Conservation (phyloP, 148 eudicot genomes). For the Rhododendron mucronatum region DNA sequence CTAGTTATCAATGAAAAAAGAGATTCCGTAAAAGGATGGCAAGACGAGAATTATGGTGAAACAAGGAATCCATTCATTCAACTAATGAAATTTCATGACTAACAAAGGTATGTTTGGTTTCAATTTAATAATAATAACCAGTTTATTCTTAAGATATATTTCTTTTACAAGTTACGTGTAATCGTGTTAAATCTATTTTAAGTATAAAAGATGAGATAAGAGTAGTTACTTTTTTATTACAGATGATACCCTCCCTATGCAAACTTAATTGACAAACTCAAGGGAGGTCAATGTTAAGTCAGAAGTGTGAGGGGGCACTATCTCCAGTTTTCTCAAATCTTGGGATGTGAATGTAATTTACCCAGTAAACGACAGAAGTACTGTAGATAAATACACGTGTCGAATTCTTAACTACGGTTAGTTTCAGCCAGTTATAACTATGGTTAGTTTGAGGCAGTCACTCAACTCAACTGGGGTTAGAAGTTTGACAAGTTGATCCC, state of each 20-base stretch:
- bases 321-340: background rate
- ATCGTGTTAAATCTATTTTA: background rate
- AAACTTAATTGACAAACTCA: background rate
- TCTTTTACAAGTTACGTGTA: background rate
- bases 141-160: background rate
- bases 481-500: background rate
- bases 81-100: background rate
- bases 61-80: background rate
- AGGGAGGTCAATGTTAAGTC: background rate
- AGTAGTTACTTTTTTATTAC: too few species aligned
- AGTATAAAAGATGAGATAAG: background rate
- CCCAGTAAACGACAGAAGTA: background rate
- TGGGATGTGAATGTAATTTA: background rate
- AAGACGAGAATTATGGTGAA: background rate
- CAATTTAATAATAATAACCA: background rate
- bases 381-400: background rate
- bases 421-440: background rate
- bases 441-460: too few species aligned
- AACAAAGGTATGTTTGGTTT: background rate
- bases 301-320: background rate
- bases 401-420: background rate
- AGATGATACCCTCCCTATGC: background rate
- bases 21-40: background rate
- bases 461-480: background rate
- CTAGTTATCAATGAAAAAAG: background rate